Base-by-base conservation (phyloP, 2,329 filamentous ascomycete genomes). In the Pseudonectria foliicola region DNA sequence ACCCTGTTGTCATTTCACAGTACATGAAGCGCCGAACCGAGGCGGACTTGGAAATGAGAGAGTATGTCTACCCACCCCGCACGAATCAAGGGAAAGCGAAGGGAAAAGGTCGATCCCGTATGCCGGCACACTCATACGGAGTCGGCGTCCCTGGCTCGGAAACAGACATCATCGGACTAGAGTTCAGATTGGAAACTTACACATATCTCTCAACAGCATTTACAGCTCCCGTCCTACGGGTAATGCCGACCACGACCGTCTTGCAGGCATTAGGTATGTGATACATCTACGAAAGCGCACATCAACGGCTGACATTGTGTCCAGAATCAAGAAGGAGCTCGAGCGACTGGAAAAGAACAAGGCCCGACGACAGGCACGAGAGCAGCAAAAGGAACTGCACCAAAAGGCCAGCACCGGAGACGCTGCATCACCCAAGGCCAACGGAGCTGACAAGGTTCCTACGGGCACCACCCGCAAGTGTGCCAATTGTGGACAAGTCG, bases 401-500 rank as follows among this genome's bases (percentile, higher is more conserved):
- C 70, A 72, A 13, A 64, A 62, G 37, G 56, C 58, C 31, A 60
- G 55, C 40, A 48, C 55, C 27, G 66, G 61, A 33, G 70, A 68
- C 33, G 67, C 68, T 25, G 67, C 59, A 31, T 76, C 73, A 21
- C 73, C 73, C 15, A 71, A 71, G 39, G 50, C 57, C 21, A 46
- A 41, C 37, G 54, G 54, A 15, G 45, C 46, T 32, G 73, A 72
- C 54, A 75, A 77, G 54, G 66, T 71, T 51, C 66, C 68, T 40
- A 73, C 67, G 31, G 79, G 81, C 42, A 93, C 86, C 37, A 82
- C 82, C 24, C 76, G 93, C 52, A 96, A 96, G 67, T 98, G 92
- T 65, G 92, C 92, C 48, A 96, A 95, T 62, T 98, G 92, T 64
- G 92, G 92, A 33, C 85, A 92, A 60, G 84, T 94, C 35, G 92